Evolutionary conservation across 2,329 filamentous ascomycete species (phyloP).

Genomic region (Colletotrichum cuscutae): DNA sequence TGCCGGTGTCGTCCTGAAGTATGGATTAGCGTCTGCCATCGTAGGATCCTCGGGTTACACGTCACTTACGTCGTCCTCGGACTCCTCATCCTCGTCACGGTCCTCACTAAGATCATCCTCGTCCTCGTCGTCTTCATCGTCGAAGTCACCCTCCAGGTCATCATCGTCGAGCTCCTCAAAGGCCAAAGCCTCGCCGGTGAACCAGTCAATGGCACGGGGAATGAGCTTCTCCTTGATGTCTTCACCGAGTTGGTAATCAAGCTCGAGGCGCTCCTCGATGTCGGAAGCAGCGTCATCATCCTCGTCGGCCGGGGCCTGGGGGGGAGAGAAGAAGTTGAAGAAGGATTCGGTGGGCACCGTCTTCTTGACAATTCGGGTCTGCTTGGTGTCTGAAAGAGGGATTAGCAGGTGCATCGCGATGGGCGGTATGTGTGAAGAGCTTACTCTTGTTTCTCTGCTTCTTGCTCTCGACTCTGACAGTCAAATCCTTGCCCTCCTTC

Average conservation of each 20-base stretch:
- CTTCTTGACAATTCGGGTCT: slow-evolving; percentile 98
- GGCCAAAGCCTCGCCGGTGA: slow-evolving; percentile 96
- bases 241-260: slow-evolving; percentile 98
- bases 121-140: slow-evolving; percentile 92
- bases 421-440: slow-evolving; percentile 35
- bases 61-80: slow-evolving; percentile 77
- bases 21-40: slow-evolving; percentile 18
- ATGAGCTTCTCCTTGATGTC: slow-evolving; percentile 99
- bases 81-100: slow-evolving; percentile 84
- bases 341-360: slow-evolving; percentile 98
- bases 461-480: slow-evolving; percentile 96
- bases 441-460: slow-evolving; percentile 99
- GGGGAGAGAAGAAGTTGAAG: slow-evolving; percentile 99
- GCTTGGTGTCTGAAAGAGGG: slow-evolving; percentile 87
- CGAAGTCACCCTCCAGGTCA: slow-evolving; percentile 83
- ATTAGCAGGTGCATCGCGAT: not conserved
- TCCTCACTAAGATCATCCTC: slow-evolving; percentile 88
- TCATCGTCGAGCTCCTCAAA: slow-evolving; percentile 92
- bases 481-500: slow-evolving; percentile 93
- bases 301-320: slow-evolving; percentile 82
- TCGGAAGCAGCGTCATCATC: slow-evolving; percentile 82
- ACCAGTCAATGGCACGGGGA: slow-evolving; percentile 98
- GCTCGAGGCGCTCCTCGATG: slow-evolving; percentile 96
- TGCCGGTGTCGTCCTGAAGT: slow-evolving; percentile 81
- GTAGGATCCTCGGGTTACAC: not conserved